Evolutionary conservation across 345 rosid genomes (phyloP).

Genomic region (Eucalyptus marginata): DNA sequence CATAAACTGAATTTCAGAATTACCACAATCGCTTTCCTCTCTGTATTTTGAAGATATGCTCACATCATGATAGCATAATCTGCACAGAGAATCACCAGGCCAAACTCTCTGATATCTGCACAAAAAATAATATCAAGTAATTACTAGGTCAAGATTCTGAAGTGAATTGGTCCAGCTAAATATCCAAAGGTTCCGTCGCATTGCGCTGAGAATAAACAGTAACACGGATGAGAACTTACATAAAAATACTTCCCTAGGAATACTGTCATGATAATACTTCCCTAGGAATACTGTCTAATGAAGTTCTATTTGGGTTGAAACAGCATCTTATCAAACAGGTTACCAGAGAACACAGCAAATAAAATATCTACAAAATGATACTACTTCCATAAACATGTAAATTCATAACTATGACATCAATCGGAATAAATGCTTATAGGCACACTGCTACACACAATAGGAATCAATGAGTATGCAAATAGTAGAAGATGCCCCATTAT

Average conservation of each 20-base stretch:
- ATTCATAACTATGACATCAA: not conserved
- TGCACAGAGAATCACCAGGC: not conserved
- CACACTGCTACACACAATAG: not conserved
- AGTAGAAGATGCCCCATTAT: not conserved
- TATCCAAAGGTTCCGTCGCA: not conserved
- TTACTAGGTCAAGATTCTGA: not conserved
- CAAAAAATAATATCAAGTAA: not conserved
- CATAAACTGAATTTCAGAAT: not conserved
- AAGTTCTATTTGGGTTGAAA: not conserved
- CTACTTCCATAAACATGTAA: not conserved
- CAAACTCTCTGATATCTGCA: not conserved
- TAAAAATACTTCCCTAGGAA: not conserved
- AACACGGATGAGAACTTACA: not conserved
- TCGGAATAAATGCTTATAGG: not conserved
- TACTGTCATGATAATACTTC: not conserved
- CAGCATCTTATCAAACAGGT: not conserved
- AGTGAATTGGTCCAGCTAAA: not conserved
- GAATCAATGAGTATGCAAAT: not conserved
- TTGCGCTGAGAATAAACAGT: not conserved
- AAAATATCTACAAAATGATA: not conserved
- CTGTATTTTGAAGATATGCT: not conserved
- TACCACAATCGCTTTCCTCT: not conserved
- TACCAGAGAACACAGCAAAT: not conserved
- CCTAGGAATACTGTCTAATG: not conserved
- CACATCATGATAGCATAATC: not conserved